Percentiles rank a stretch among this genome's conserved stretches.
Evolutionary conservation across 2,329 filamentous ascomycete genomes (phyloP).

Genomic region (Magnaporthiopsis rhizophila): DNA sequence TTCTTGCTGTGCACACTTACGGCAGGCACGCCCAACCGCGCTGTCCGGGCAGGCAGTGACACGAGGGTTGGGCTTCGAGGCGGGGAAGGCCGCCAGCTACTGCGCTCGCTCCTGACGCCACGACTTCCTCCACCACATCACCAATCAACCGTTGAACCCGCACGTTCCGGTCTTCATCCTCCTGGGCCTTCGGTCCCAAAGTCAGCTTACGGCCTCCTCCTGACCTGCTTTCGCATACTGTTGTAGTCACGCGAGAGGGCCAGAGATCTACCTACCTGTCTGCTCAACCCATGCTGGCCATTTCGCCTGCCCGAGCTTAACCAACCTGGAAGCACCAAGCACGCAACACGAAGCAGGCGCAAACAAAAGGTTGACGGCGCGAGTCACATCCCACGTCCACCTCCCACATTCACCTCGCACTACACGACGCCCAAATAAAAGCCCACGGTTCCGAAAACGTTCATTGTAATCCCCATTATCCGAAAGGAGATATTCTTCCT

Average conservation of each 20-base stretch:
- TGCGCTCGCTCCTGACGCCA: neutral
- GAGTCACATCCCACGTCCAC: neutral
- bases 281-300: neutral
- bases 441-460: too few species aligned
- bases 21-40: too few species aligned
- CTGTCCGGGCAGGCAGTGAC: too few species aligned
- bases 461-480: too few species aligned
- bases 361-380: too few species aligned
- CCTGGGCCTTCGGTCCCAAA: neutral
- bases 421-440: too few species aligned
- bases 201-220: neutral
- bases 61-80: neutral
- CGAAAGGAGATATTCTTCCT: too few species aligned
- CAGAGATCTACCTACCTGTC: neutral
- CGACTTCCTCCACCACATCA: neutral
- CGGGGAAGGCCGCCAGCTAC: neutral
- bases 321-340: neutral
- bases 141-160: neutral
- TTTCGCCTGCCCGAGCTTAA: neutral
- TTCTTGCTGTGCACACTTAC: too few species aligned
- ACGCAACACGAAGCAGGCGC: too few species aligned
- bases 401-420: too few species aligned
- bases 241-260: neutral
- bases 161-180: neutral
- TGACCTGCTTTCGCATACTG: neutral